phyloP scores from a whole-genome alignment of 108 stramenopile species.

The Aurantiochytrium sp. region DNA sequence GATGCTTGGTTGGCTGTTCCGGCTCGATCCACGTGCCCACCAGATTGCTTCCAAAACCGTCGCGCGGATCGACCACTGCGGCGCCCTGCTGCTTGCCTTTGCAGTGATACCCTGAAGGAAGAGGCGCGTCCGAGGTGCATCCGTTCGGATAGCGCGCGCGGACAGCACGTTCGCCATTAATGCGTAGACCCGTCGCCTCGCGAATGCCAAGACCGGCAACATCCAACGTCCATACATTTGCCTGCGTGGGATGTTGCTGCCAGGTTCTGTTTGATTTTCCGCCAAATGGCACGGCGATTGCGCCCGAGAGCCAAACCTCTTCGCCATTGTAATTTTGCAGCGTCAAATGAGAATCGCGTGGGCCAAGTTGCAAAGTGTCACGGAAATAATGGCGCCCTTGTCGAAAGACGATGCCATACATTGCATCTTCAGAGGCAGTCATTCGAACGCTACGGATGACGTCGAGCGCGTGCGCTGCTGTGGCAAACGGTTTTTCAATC shows the following conservation, averaged over 20 bases:
- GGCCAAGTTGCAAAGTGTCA: not conserved
- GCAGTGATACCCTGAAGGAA: slow-evolving; percentile 1
- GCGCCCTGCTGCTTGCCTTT: not conserved
- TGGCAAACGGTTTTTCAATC: not conserved
- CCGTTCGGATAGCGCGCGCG: slow-evolving; percentile 1
- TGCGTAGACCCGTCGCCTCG: not conserved
- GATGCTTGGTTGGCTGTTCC: not conserved
- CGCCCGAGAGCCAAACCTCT: slow-evolving; percentile 4
- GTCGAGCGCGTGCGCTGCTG: not conserved
- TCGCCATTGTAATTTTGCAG: slow-evolving; percentile 4
- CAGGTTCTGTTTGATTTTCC: not conserved
- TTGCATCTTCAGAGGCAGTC: not conserved
- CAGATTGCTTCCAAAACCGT: not conserved
- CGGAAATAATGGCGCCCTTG: not conserved
- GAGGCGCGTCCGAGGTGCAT: not conserved
- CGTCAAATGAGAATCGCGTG: not conserved
- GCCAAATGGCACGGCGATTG: not conserved
- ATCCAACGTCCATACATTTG: not conserved
- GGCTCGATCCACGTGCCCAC: not conserved
- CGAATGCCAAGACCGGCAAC: not conserved
- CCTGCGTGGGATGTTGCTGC: not conserved
- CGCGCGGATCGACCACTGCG: not conserved
- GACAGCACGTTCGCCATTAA: not conserved
- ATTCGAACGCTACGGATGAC: not conserved
- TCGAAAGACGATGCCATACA: not conserved